Evolutionary conservation across 106 monocot species (phyloP), one percentile per base, ranked within the genome.

Genomic region (Phalaenopsis equestris): DNA sequence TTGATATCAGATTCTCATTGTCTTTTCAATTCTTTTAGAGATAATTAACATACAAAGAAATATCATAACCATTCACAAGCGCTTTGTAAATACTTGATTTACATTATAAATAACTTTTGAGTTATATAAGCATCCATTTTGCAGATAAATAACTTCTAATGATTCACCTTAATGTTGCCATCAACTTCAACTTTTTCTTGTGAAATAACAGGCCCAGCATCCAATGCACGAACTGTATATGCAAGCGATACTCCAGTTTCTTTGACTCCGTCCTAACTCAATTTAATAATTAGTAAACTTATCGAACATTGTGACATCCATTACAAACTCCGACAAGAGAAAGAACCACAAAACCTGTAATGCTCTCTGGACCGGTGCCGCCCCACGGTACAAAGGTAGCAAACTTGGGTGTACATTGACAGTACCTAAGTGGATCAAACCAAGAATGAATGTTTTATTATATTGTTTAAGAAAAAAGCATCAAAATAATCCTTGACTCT

Each of bases 351-450:
- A 79, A 82, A 98, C 97, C 97, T 94, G 91, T 72, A 99, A 80
- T 78, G 98, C 98, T 87, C 98, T 94, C 87, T 94, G 98, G 75
- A 99, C 94, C 76, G 94, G 98, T 76, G 98, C 94, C 81, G 98
- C 94, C 77, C 98, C 98, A 52, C 98, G 92, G 84, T 99, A 99
- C n/a, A 92, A 86, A 80, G 98, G 98, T 77, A 99, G 77, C 82
- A 99, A 89, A 83, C 98, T 99, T 78, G 98, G 98, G 86, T 99
- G 98, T 73, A 99, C 95, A 79, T 99, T 99, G 41, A 99, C 91
- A 70, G 91, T 95, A 18, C 97, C 97, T 98, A 81, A 49, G 48
- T 79, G 74, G 30, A n/a, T 78, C 36, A 80, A 39, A 37, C 46
- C 57, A 78, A 65, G 9, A 43, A 46, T 42, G 37, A n/a, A 39